Conservation (phyloP, 805 yeast species). For the Kluyveromyces wickerhamii region DNA sequence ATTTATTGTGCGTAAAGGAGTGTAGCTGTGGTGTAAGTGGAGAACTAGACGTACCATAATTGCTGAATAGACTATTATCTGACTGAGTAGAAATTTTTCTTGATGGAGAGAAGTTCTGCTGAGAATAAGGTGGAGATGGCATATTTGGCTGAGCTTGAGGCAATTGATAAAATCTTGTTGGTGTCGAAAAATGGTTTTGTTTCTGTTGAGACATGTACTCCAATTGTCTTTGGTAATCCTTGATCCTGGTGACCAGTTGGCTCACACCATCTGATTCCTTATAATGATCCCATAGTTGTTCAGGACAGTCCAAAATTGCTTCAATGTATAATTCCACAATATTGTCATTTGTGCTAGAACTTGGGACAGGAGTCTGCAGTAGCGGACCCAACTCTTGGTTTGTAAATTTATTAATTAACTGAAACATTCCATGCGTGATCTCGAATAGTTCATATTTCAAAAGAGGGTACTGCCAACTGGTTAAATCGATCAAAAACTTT, state of each 20-base stretch:
- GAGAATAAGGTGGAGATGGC: conserved; percentile 25
- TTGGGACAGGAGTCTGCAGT: conserved; percentile 20
- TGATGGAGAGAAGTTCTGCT: conserved; percentile 26
- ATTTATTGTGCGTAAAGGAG: conserved; percentile 19
- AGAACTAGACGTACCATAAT: conserved; percentile 18
- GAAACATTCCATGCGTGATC: conserved; percentile 24
- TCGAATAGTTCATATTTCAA: conserved; percentile 26
- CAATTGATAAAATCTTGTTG: conserved; percentile 15
- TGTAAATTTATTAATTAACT: conserved; percentile 25
- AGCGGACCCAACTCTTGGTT: conserved; percentile 27
- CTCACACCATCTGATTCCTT: conserved; percentile 19
- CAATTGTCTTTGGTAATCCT: conserved; percentile 12
- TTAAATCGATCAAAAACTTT: conserved; percentile 41
- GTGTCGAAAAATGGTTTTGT: conserved; percentile 21
- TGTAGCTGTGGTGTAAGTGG: conserved; percentile 29
- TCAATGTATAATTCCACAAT: conserved; percentile 20
- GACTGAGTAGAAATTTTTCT: conserved; percentile 27
- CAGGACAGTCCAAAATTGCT: conserved; percentile 20
- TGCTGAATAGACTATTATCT: conserved; percentile 27
- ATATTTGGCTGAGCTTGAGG: conserved; percentile 12
- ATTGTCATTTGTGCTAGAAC: conserved; percentile 16
- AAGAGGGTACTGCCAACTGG: conserved; percentile 41
- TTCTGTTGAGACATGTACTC: conserved; percentile 16
- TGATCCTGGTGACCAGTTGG: conserved; percentile 18
- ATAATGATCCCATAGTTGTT: conserved; percentile 19